phyloP scores from a whole-genome alignment of 495 filamentous ascomycete species.

The Penicillium bialowiezense region DNA sequence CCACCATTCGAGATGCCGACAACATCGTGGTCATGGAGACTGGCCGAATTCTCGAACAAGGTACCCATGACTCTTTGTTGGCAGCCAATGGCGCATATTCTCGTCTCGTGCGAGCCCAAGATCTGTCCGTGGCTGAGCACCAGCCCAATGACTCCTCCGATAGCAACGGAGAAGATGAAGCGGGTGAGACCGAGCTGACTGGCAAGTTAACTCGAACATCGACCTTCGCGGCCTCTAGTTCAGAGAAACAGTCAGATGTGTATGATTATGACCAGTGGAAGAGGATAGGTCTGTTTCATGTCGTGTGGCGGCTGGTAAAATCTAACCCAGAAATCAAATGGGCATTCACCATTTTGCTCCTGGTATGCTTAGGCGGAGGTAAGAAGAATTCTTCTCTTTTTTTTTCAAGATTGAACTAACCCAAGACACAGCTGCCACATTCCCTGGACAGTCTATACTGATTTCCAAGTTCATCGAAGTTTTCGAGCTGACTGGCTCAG shows the following conservation, averaged over 20 bases:
- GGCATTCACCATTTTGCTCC: conserved; percentile 4
- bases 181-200: not conserved
- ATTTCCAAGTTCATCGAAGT: conserved; percentile 23
- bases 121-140: conserved; percentile 35
- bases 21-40: conserved; percentile 86
- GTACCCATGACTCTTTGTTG: conserved; percentile 54
- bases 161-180: not conserved
- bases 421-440: conserved; percentile 17
- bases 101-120: conserved; percentile 66
- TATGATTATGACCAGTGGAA: conserved; percentile 19
- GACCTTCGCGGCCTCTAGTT: not conserved
- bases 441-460: conserved; percentile 27
- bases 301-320: conserved; percentile 6
- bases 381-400: not conserved
- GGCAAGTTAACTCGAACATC: conserved; percentile 3
- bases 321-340: conserved; percentile 14
- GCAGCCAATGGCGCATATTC: conserved; percentile 54
- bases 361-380: conserved; percentile 8
- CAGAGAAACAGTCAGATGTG: conserved; percentile 6
- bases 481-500: conserved; percentile 25
- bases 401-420: not conserved
- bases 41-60: conserved; percentile 77
- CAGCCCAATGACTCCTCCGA: not conserved
- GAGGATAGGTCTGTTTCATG: conserved; percentile 8
- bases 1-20: conserved; percentile 80